Percentiles rank a stretch among this genome's conserved stretches.
Evolutionary conservation across 441 rosid species (phyloP).

Genomic region (Adansonia madagascariensis): DNA sequence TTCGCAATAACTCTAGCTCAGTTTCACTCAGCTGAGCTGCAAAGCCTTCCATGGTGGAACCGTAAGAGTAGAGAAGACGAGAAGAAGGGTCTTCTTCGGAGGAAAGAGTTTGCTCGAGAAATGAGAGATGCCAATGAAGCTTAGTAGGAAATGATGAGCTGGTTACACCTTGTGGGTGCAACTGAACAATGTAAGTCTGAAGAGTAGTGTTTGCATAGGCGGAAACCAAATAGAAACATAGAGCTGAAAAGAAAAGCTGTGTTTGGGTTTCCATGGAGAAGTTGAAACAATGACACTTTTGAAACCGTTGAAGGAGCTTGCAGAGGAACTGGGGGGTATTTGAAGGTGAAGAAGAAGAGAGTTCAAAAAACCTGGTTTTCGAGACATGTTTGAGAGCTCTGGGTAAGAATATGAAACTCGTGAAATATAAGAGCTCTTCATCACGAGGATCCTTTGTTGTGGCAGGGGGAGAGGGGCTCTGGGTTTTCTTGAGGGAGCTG

Average conservation of each 20-base stretch:
- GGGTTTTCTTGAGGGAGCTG: slow-evolving; percentile 36
- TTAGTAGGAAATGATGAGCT: slow-evolving; percentile 49
- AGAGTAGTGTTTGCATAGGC: slow-evolving; percentile 40
- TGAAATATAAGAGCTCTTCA: slow-evolving; percentile 83
- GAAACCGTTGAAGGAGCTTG: slow-evolving; percentile 42
- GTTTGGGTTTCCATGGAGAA: slow-evolving; percentile 46
- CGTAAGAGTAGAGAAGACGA: slow-evolving; percentile 82
- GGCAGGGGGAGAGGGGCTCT: slow-evolving; percentile 38
- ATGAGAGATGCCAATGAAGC: slow-evolving; percentile 81
- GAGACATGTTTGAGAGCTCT: slow-evolving; percentile 33
- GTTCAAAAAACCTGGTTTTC: slow-evolving; percentile 38
- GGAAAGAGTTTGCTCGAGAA: slow-evolving; percentile 52
- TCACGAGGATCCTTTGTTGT: slow-evolving; percentile 83
- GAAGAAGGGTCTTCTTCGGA: slow-evolving; percentile 52
- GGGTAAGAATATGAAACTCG: slow-evolving; percentile 74
- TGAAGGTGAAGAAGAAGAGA: slow-evolving; percentile 53
- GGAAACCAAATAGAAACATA: slow-evolving; percentile 38
- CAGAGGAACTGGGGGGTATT: slow-evolving; percentile 48
- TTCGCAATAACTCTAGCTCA: slow-evolving; percentile 52
- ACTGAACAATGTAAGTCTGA: slow-evolving; percentile 82
- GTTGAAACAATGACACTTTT: slow-evolving; percentile 24
- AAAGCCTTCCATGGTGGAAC: slow-evolving; percentile 85
- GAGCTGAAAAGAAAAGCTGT: slow-evolving; percentile 33
- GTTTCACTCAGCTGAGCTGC: slow-evolving; percentile 67
- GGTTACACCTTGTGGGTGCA: slow-evolving; percentile 60